These are phyloP conservation scores for Arthroderma uncinatum DNA, from an alignment of 2,329 filamentous ascomycete species.

Conservation along the genomic window DNA sequence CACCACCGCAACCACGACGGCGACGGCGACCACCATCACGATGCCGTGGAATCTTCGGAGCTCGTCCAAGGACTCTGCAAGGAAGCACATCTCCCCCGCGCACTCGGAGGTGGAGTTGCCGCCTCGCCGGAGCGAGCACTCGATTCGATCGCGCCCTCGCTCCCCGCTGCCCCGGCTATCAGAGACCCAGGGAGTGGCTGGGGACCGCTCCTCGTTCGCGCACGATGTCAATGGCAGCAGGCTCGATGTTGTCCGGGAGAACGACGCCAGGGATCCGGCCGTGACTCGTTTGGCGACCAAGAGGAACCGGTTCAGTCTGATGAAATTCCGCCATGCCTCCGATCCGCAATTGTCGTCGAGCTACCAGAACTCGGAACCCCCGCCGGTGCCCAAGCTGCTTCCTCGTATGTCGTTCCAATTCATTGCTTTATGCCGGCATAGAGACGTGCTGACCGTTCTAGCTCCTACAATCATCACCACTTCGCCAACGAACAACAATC, in stretches of 20 bases:
- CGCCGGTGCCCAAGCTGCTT: constrained; percentile 31
- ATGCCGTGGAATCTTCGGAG: constrained; percentile 1
- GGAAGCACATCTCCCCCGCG: background rate
- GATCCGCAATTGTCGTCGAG: constrained; percentile 77
- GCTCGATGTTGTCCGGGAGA: background rate
- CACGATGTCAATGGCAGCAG: background rate
- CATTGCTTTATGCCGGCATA: constrained; percentile 8
- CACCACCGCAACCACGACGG: background rate
- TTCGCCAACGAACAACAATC: constrained; percentile 61
- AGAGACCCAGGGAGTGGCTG: background rate
- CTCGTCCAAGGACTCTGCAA: background rate
- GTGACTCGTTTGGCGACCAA: constrained; percentile 9
- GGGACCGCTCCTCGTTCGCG: background rate
- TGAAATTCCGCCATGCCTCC: constrained; percentile 83
- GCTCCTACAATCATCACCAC: constrained; percentile 75
- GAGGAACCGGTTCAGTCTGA: constrained; percentile 49
- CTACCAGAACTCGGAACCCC: constrained; percentile 51
- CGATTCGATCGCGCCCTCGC: constrained; percentile 1
- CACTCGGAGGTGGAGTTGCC: background rate
- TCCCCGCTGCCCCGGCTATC: constrained; percentile 3
- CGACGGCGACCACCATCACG: background rate
- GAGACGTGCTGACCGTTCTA: constrained; percentile 5
- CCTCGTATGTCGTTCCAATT: constrained; percentile 24
- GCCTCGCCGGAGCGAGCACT: constrained; percentile 1
- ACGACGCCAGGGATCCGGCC: background rate